Percentiles rank a stretch among this genome's conserved stretches.
phyloP scores from a whole-genome alignment of 192 early-diverging fungal genomes.

The Gigaspora rosea region DNA sequence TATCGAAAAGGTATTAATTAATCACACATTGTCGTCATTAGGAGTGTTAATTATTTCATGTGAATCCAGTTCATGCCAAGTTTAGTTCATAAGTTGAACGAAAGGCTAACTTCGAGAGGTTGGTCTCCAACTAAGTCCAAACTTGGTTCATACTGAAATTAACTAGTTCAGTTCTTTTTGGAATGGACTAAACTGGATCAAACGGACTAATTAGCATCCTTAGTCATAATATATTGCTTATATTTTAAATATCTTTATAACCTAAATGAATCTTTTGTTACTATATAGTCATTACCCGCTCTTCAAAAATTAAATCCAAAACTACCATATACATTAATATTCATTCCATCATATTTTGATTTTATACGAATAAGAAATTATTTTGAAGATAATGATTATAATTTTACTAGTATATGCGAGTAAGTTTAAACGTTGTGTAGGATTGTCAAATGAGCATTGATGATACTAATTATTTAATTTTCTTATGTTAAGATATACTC shows the following conservation, averaged over 20 bases:
- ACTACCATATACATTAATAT: conserved; percentile 72
- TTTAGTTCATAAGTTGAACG: no score
- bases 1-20: conserved; percentile 56
- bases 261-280: background rate
- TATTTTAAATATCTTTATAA: background rate
- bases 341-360: conserved; percentile 95
- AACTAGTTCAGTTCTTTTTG: no score
- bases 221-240: background rate
- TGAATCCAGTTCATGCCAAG: background rate
- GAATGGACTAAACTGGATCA: no score
- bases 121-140: no score
- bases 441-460: background rate
- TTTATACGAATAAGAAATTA: conserved; percentile 93
- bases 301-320: conserved; percentile 53
- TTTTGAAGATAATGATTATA: conserved; percentile 71
- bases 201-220: no score
- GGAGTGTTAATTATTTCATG: background rate
- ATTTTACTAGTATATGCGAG: conserved; percentile 84
- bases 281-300: conserved; percentile 50
- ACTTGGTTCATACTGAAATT: no score
- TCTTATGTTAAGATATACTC: conserved; percentile 68
- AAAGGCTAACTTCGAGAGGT: no score
- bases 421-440: conserved; percentile 37
- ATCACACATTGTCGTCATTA: background rate
- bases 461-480: background rate